These are phyloP conservation scores for Rhododendron griersonianum DNA, from an alignment of 148 eudicot species.

Conservation along the genomic window DNA sequence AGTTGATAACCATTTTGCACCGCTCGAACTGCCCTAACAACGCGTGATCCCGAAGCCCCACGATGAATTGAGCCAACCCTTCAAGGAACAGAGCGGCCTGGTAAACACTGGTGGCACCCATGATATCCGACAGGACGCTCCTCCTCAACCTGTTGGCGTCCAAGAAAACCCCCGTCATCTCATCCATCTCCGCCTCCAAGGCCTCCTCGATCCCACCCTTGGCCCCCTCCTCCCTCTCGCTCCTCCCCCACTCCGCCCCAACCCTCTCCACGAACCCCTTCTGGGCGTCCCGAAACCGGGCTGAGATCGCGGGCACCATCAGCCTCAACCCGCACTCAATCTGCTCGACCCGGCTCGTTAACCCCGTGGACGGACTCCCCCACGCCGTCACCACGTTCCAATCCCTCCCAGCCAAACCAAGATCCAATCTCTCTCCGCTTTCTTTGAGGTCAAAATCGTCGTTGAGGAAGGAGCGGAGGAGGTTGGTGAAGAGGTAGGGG, in stretches of 20 bases:
- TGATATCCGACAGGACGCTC: slow-evolving; percentile 68
- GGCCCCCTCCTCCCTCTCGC: slow-evolving; percentile 11
- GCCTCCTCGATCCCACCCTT: slow-evolving; percentile 29
- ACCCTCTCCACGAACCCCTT: slow-evolving; percentile 36
- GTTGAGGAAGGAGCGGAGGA: slow-evolving; percentile 60
- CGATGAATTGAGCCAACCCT: slow-evolving; percentile 64
- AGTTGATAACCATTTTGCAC: slow-evolving; percentile 31
- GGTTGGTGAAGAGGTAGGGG: slow-evolving; percentile 72
- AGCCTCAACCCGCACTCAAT: slow-evolving; percentile 79
- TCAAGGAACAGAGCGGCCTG: slow-evolving; percentile 77
- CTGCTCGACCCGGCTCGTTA: slow-evolving; percentile 52
- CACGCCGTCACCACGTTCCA: slow-evolving; percentile 44
- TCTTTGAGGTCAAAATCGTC: neutral
- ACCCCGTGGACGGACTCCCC: slow-evolving; percentile 29
- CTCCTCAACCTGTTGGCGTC: slow-evolving; percentile 79
- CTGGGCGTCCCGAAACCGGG: slow-evolving; percentile 55
- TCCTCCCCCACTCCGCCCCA: slow-evolving; percentile 37
- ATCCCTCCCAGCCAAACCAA: neutral
- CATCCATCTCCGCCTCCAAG: slow-evolving; percentile 46
- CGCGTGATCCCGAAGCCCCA: slow-evolving; percentile 58
- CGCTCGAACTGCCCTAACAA: slow-evolving; percentile 41
- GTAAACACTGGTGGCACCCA: slow-evolving; percentile 53
- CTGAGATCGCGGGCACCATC: slow-evolving; percentile 64
- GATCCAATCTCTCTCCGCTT: neutral
- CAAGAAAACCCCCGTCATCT: slow-evolving; percentile 58